Base-by-base conservation (phyloP, 805 yeast genomes). In the Saccharomycopsis sp. region DNA sequence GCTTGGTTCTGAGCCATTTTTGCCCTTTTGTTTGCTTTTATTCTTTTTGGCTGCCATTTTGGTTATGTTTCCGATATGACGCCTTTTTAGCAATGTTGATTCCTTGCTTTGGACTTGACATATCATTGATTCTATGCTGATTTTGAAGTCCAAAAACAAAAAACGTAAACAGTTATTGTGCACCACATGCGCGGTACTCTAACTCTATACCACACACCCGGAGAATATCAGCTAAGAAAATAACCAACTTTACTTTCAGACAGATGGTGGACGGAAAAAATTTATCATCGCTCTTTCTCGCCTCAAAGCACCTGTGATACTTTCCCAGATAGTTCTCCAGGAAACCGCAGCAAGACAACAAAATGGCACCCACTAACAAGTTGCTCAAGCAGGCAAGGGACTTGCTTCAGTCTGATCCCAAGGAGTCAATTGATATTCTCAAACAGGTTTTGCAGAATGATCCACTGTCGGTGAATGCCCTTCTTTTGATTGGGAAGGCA, bases 401-500 rank as follows among this genome's bases (percentile, higher is more conserved):
- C 48, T 82, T 85, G 0, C 70, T 87, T 53, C 78, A 78, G 18
- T 73, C 73, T 20, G 86, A 89, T 60, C 82, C 83, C 9, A 87
- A 82, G 41, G 76, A 78, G 24, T 89, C 89, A 3, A 70, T 84
- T 34, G 82, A 80, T 34, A 68, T 78, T 52, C 79, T 84, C 20
- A 72, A 80, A 24, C 79, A 81, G 41, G 85, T 82, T 2, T 68
- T 90, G 8, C 77, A 75, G 9, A 61, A 73, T 2, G 95, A 89
- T 60, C 72, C 75, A 2, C 63, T 75, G 5, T 80, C 81, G 67
- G 86, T 84, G 68, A 80, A 79, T 66, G 97, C 91, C 15, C 75
- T 76, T 63, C 77, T 88, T 2, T 83, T 91, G 64, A 72, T 80
- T 53, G 97, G 94, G 7, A 90, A 89, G 67, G 80, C 90, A 1